Evolutionary conservation across 1,284 basidiomycete species (phyloP), one percentile per base, ranked within the genome.

Genomic region (Puccinia triticina): DNA sequence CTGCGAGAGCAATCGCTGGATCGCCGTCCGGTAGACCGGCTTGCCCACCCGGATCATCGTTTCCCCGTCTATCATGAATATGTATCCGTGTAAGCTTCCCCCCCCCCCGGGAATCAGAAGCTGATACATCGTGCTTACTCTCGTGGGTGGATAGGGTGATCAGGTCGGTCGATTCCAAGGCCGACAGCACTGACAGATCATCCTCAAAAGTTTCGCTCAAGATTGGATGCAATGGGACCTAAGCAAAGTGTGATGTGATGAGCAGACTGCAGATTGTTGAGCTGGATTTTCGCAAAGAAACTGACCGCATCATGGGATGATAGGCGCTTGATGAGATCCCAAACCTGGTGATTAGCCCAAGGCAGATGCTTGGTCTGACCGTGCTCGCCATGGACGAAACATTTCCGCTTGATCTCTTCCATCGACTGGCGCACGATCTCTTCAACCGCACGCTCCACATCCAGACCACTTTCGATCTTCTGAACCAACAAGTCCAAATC

Each of bases 261-360:
- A 66, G 11, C 32, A 77, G 32, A 29, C 11, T 61, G 11, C 32
- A 77, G 32, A 29, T n/a, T 61, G 3, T 50, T 50, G n/a, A 61
- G 16, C 4, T 11, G 11, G 7, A 55, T 48, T 29, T 50, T 12
- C 21, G 18, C 7, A 21, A 43, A 83, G 64, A 32, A 26, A 84
- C 87, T 84, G 77, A 93, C 92, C 89, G 96, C 93, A 23, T 90
- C 88, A 71, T 90, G 89, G 83, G 90, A 89, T 0, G 94, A 90
- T 29, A 99, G 89, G 43, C 90, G 89, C 85, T 92, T 92, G 83
- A 98, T 89, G 11, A 99, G 89, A 43, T 89, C 90, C 95, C 96
- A 98, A 0, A 92, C 95, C 87, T 98, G 95, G 78, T 93, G 92
- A 67, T 93, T 90, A 11, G 91, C 90, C 96, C 96, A 99, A 43